phyloP scores from a whole-genome alignment of 345 rosid genomes.

The Excoecaria cochinchinensis region DNA sequence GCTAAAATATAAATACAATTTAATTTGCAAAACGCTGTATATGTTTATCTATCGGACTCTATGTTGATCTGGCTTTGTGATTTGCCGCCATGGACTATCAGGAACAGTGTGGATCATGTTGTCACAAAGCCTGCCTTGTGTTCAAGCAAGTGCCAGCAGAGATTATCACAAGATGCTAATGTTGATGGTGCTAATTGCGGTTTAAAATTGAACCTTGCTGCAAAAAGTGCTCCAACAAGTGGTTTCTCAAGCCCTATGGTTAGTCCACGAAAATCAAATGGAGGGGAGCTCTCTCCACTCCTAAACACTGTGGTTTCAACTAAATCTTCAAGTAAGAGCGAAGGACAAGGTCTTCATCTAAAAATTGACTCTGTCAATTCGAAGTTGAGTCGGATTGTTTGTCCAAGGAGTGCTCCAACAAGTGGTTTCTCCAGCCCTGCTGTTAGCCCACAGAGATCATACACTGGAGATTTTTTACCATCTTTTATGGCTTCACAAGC shows the following conservation, averaged over 20 bases:
- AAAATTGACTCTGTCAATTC: slow-evolving; percentile 26
- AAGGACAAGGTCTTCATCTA: slow-evolving; percentile 31
- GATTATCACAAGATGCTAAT: slow-evolving; percentile 26
- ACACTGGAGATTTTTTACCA: slow-evolving; percentile 18
- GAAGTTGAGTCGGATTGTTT: slow-evolving; percentile 30
- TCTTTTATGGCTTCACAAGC: slow-evolving; percentile 21
- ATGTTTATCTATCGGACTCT: neutral
- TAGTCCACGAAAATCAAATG: slow-evolving; percentile 43
- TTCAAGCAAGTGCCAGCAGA: slow-evolving; percentile 19
- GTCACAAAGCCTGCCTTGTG: slow-evolving; percentile 14
- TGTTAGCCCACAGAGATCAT: slow-evolving; percentile 42
- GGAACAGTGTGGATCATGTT: slow-evolving; percentile 29
- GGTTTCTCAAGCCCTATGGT: slow-evolving; percentile 45
- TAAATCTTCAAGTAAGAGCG: slow-evolving; percentile 23
- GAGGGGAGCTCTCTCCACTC: slow-evolving; percentile 14
- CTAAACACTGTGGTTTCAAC: neutral
- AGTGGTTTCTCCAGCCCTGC: slow-evolving; percentile 50
- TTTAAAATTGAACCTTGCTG: slow-evolving; percentile 34
- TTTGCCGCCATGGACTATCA: slow-evolving; percentile 8
- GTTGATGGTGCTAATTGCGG: slow-evolving; percentile 24
- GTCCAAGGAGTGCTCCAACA: slow-evolving; percentile 58
- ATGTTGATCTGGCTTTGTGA: neutral
- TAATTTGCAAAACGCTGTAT: neutral
- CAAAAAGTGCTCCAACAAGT: slow-evolving; percentile 67
- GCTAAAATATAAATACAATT: neutral